These are phyloP conservation scores for Scheffersomyces stipitis DNA, from an alignment of 805 yeast species.

Conservation along the genomic window DNA sequence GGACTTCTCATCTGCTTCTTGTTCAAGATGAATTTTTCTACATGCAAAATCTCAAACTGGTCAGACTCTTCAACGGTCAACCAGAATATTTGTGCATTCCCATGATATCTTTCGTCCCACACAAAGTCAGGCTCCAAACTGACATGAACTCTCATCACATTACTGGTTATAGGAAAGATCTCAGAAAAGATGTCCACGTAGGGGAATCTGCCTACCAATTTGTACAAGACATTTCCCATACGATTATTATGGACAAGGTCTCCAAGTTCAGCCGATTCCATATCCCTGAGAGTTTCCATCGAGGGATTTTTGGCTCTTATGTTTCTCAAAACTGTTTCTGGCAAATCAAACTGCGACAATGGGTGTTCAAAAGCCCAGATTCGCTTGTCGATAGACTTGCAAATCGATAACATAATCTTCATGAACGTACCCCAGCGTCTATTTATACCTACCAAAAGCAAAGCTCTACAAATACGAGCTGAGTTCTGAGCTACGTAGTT, in stretches of 20 bases:
- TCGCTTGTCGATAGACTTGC: conserved; percentile 82
- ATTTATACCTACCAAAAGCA: conserved; percentile 82
- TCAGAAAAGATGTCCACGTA: conserved; percentile 71
- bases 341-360: conserved; percentile 79
- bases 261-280: conserved; percentile 77
- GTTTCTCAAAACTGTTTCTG: conserved; percentile 60
- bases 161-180: conserved; percentile 82
- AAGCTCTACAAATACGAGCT: conserved; percentile 88
- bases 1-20: conserved; percentile 50
- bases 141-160: conserved; percentile 80
- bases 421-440: conserved; percentile 89
- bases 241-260: conserved; percentile 82
- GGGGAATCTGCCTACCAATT: conserved; percentile 72
- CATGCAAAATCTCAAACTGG: conserved; percentile 69
- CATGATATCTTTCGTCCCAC: conserved; percentile 85
- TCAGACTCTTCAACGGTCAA: conserved; percentile 86
- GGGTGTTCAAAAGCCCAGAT: conserved; percentile 94
- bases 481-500: conserved; percentile 95
- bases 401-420: conserved; percentile 70
- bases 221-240: conserved; percentile 65
- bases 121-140: conserved; percentile 70
- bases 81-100: conserved; percentile 88
- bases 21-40: conserved; percentile 73
- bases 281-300: conserved; percentile 71
- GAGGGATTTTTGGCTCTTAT: conserved; percentile 64